Evolutionary conservation across 768 basidiomycete species (phyloP).

Genomic region (Lactarius indigo): DNA sequence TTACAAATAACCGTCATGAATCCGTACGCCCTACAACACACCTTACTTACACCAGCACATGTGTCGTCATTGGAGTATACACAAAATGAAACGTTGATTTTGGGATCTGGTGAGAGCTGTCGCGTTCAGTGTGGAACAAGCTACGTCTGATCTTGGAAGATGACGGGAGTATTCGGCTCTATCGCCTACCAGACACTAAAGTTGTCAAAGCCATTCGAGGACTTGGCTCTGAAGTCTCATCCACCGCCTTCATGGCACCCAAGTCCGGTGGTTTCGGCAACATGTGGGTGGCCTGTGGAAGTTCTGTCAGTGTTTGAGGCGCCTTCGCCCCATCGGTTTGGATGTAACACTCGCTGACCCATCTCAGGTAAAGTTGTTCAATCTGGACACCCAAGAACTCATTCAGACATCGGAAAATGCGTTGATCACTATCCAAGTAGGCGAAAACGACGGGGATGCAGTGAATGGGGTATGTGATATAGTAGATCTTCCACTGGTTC

Average conservation of each 20-base stretch:
- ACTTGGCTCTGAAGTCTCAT: slow-evolving; percentile 56
- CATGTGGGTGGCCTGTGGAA: slow-evolving; percentile 67
- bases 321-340: neutral
- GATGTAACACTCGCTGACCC: neutral
- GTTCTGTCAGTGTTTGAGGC: slow-evolving; percentile 40
- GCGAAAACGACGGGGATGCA: slow-evolving; percentile 50
- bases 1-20: neutral
- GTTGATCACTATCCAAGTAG: slow-evolving; percentile 41
- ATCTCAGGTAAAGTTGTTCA: slow-evolving; percentile 38
- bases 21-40: slow-evolving; percentile 12
- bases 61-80: slow-evolving; percentile 54
- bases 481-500: slow-evolving; percentile 2
- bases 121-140: neutral
- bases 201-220: slow-evolving; percentile 24
- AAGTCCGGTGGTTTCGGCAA: slow-evolving; percentile 35
- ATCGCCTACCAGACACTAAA: slow-evolving; percentile 15
- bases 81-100: slow-evolving; percentile 47
- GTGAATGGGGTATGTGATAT: slow-evolving; percentile 60
- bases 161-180: slow-evolving; percentile 26
- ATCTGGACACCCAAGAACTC: slow-evolving; percentile 47
- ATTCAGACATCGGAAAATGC: slow-evolving; percentile 54
- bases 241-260: slow-evolving; percentile 46
- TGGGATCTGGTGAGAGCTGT: slow-evolving; percentile 52
- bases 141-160: slow-evolving; percentile 47
- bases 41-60: slow-evolving; percentile 44